These are phyloP conservation scores for Kewa caespitosa DNA, from an alignment of 179 eudicot species.

Conservation along the genomic window DNA sequence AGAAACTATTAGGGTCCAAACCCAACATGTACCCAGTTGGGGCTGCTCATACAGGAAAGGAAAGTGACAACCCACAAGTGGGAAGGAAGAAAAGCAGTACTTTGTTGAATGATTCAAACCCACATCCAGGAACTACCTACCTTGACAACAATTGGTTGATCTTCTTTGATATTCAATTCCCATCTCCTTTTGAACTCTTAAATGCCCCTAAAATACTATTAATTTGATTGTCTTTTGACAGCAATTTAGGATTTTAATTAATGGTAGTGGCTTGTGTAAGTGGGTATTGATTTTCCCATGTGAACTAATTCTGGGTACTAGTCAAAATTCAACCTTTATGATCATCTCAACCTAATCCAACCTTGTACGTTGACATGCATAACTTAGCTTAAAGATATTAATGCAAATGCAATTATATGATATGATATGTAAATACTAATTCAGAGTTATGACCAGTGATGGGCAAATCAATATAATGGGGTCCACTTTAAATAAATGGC, in stretches of 20 bases:
- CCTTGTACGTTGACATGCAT: no score
- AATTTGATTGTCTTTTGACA: no score
- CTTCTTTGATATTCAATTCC: not conserved
- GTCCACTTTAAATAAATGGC: not conserved
- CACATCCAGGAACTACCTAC: not conserved
- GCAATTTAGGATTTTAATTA: not conserved
- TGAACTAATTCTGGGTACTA: not conserved
- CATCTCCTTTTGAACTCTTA: not conserved
- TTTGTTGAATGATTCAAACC: slow-evolving; percentile 8
- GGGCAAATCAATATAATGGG: not conserved
- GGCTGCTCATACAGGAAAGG: no score
- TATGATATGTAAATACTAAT: no score
- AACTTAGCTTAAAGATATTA: not conserved
- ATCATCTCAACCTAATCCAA: not conserved
- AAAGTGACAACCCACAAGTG: no score
- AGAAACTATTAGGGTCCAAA: no score
- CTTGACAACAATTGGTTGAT: not conserved
- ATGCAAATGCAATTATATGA: not conserved
- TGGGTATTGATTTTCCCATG: not conserved
- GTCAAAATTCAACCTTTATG: not conserved
- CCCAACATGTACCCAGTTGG: no score
- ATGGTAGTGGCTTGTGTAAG: slow-evolving; percentile 10
- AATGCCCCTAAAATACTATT: not conserved
- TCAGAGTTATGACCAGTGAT: not conserved
- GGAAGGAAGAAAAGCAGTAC: not conserved